Percentiles rank a stretch among this genome's conserved stretches.
Conservation (phyloP, 106 monocot species). For the Platanthera guangdongensis region DNA sequence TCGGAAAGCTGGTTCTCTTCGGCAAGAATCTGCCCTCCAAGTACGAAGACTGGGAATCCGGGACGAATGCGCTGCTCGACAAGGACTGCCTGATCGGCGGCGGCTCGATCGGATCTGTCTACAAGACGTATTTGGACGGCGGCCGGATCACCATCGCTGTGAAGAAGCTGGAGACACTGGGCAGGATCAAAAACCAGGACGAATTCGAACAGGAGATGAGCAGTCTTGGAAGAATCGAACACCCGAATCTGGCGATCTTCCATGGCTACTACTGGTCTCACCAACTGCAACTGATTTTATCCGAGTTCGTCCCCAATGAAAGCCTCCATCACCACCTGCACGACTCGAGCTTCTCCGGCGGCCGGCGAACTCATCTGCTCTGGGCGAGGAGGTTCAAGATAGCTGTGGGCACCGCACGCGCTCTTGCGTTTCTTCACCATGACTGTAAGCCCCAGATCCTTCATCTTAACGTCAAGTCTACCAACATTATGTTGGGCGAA, state of each 20-base stretch:
- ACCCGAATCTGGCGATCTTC: constrained; percentile 64
- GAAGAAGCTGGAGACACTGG: constrained; percentile 83
- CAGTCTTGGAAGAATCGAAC: constrained; percentile 52
- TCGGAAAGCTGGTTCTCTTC: constrained; percentile 95
- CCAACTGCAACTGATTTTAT: constrained; percentile 68
- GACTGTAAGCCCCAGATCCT: constrained; percentile 84
- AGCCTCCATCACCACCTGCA: constrained; percentile 89
- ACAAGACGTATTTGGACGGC: constrained; percentile 63
- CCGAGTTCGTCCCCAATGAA: constrained; percentile 65
- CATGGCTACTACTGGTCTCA: constrained; percentile 95
- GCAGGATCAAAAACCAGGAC: constrained; percentile 76
- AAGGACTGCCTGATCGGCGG: constrained; percentile 73
- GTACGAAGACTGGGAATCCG: constrained; percentile 92
- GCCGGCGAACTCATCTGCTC: constrained; percentile 32
- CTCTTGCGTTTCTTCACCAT: constrained; percentile 89
- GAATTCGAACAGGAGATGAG: constrained; percentile 93
- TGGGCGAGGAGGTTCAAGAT: constrained; percentile 74
- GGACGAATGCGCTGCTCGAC: constrained; percentile 82
- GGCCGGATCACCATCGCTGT: constrained; percentile 70
- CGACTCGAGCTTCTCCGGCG: constrained; percentile 15
- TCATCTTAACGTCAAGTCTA: constrained; percentile 89
- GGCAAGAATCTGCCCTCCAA: constrained; percentile 83
- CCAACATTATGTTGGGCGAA: constrained; percentile 79
- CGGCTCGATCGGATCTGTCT: constrained; percentile 82
- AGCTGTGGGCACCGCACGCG: constrained; percentile 68